Evolutionary conservation across 768 basidiomycete genomes (phyloP).

Genomic region (Cystobasidiopsis lactophilus): DNA sequence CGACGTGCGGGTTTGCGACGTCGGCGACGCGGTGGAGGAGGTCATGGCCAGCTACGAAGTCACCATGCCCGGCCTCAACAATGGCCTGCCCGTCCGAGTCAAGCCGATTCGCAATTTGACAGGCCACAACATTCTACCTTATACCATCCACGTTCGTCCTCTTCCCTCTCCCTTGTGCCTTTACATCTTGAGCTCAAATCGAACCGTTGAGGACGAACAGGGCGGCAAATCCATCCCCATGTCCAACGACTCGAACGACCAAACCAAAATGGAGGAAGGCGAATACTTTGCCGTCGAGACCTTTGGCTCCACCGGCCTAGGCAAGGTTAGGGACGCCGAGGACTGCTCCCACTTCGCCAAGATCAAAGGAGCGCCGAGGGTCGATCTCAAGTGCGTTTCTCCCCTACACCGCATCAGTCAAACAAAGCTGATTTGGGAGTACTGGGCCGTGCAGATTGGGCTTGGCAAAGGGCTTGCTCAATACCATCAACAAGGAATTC

Average conservation of each 20-base stretch:
- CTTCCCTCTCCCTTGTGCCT: too few relatives aligned
- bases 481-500: conserved; percentile 74
- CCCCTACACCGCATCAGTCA: conserved; percentile 39
- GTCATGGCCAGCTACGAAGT: conserved; percentile 99
- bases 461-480: conserved; percentile 63
- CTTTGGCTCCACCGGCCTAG: conserved; percentile 89
- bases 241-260: conserved; percentile 39
- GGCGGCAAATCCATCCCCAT: conserved; percentile 71
- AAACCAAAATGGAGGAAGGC: conserved; percentile 84
- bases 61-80: conserved; percentile 53
- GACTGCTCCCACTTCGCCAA: background rate
- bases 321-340: conserved; percentile 62
- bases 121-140: conserved; percentile 36
- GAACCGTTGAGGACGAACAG: too few relatives aligned
- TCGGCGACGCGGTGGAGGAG: conserved; percentile 81
- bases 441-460: conserved; percentile 56
- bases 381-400: conserved; percentile 52
- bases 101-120: conserved; percentile 85
- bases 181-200: too few relatives aligned
- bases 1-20: conserved; percentile 76
- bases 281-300: conserved; percentile 99
- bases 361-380: conserved; percentile 1
- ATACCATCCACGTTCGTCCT: conserved; percentile 46
- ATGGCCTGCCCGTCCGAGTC: conserved; percentile 28
- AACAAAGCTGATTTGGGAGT: conserved; percentile 42